Conservation (phyloP, 73 alveolate genomes). For the Paramecium sonneborni region DNA sequence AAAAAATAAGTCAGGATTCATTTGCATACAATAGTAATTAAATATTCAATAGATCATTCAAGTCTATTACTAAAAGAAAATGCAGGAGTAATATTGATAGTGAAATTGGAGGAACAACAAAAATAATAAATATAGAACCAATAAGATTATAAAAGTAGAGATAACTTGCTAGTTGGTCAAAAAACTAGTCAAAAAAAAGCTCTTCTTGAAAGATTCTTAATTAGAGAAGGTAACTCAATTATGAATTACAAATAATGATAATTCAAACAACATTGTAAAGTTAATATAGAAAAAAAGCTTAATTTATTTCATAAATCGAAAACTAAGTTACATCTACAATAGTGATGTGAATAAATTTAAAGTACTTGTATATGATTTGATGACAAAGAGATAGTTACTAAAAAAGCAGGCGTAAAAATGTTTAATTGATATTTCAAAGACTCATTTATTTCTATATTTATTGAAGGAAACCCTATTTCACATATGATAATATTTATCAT, state of each 20-base stretch:
- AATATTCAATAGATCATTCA: not conserved
- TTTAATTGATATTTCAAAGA: constrained; percentile 16
- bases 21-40: not conserved
- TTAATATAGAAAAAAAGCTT: not conserved
- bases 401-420: not conserved
- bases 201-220: not conserved
- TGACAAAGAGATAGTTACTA: not conserved
- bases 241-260: not conserved
- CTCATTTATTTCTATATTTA: not conserved
- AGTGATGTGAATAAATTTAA: constrained; percentile 18
- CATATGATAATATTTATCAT: not conserved
- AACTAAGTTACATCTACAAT: not conserved
- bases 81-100: not conserved
- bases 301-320: not conserved
- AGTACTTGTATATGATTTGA: not conserved
- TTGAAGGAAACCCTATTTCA: constrained; percentile 43
- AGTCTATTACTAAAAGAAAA: not conserved
- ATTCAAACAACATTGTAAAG: not conserved
- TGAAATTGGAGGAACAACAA: constrained; percentile 7
- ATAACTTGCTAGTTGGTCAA: constrained; percentile 36
- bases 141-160: constrained; percentile 8
- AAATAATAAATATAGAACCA: not conserved
- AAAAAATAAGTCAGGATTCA: not conserved
- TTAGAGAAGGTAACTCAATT: not conserved
- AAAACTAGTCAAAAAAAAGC: not conserved